Conservation (phyloP, 305 asterid genomes). For the Fraxinus angustifolia region DNA sequence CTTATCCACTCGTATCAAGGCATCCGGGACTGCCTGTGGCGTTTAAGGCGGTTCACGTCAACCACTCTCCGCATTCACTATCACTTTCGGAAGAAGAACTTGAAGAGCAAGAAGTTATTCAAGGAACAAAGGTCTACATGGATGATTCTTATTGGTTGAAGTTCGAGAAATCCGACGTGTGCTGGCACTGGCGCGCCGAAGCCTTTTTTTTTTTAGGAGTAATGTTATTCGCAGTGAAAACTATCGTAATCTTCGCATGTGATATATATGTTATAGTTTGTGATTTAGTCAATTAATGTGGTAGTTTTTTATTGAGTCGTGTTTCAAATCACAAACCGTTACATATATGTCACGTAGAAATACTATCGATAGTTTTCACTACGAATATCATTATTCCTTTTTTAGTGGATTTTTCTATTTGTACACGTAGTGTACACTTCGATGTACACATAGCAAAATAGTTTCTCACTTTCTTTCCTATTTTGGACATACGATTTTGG, state of each 20-base stretch:
- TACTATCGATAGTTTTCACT: too few species aligned
- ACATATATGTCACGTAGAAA: too few species aligned
- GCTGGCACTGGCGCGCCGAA: constrained; percentile 36
- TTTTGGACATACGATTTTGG: constrained; percentile 27
- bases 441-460: not conserved
- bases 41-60: constrained; percentile 34
- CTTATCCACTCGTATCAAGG: constrained; percentile 12
- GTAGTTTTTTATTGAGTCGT: too few species aligned
- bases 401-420: too few species aligned
- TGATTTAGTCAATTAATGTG: too few species aligned
- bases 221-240: too few species aligned
- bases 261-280: too few species aligned
- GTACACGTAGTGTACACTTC: too few species aligned
- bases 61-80: constrained; percentile 51
- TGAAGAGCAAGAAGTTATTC: constrained; percentile 16
- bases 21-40: not conserved
- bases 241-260: too few species aligned
- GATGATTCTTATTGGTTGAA: constrained; percentile 18
- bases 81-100: constrained; percentile 57
- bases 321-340: too few species aligned
- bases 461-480: constrained; percentile 39
- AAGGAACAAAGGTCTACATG: constrained; percentile 26
- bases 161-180: constrained; percentile 18
- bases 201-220: not conserved
- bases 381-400: too few species aligned